phyloP scores from a whole-genome alignment of 805 yeast genomes.

The Ogataea dorogensis region DNA sequence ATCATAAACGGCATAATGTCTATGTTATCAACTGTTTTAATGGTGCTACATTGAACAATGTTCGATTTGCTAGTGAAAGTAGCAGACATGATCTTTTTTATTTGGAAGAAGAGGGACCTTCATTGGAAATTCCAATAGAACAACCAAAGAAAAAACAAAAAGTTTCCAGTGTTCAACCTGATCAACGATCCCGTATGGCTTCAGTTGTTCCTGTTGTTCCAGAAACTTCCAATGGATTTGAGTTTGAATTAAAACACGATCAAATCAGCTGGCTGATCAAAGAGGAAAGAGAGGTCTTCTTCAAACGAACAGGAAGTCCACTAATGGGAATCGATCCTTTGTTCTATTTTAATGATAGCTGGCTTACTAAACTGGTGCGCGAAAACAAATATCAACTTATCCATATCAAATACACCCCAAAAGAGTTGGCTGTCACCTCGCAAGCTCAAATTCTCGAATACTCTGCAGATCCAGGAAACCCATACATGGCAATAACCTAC shows the following conservation, averaged over 20 bases:
- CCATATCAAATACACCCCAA: conserved; percentile 7
- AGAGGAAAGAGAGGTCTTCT: conserved; percentile 7
- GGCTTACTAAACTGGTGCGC: conserved; percentile 11
- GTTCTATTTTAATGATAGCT: conserved; percentile 12
- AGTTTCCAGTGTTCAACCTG: not conserved
- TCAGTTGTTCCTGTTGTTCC: not conserved
- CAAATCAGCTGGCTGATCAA: conserved; percentile 1
- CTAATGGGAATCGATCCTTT: conserved; percentile 3
- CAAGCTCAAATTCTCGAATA: not conserved
- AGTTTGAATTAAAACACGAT: conserved; percentile 1
- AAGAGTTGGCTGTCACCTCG: not conserved
- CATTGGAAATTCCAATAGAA: not conserved
- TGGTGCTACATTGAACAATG: conserved; percentile 9
- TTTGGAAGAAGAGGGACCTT: conserved; percentile 1
- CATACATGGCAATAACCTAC: conserved; percentile 10
- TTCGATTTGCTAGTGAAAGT: conserved; percentile 4
- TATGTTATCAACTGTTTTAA: conserved; percentile 10
- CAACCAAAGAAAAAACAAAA: not conserved
- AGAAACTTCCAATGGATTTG: not conserved
- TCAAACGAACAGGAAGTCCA: not conserved
- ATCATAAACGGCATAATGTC: not conserved
- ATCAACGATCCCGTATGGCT: not conserved
- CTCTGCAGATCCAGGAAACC: conserved; percentile 1
- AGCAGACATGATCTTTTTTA: conserved; percentile 1
- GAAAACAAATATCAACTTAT: conserved; percentile 7